Conservation (phyloP, 306 rosid species). For the Calophaca sinica region DNA sequence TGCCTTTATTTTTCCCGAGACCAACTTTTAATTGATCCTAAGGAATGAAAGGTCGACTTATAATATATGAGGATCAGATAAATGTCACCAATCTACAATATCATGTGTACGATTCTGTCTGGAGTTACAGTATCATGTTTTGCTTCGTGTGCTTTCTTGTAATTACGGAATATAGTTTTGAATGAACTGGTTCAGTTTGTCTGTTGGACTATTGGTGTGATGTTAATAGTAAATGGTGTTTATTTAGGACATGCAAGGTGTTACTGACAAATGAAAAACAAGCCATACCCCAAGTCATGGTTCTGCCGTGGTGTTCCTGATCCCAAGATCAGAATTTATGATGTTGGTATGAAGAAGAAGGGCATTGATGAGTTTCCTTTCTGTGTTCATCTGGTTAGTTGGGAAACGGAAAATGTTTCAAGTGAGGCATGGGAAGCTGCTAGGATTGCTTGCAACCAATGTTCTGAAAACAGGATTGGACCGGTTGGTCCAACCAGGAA, state of each 20-base stretch:
- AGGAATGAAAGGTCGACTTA: no score
- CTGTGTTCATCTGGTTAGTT: slow-evolving; percentile 86
- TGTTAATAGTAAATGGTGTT: slow-evolving; percentile 7
- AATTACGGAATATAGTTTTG: not conserved
- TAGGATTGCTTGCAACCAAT: slow-evolving; percentile 72
- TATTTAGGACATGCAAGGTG: slow-evolving; percentile 82
- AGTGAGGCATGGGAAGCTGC: slow-evolving; percentile 88
- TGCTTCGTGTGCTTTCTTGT: not conserved
- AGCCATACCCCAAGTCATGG: slow-evolving; percentile 87
- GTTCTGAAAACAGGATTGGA: no score
- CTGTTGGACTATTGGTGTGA: not conserved
- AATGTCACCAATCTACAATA: no score
- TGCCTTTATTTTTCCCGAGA: no score
- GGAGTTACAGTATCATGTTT: not conserved
- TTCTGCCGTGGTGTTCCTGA: slow-evolving; percentile 93
- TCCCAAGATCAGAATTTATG: slow-evolving; percentile 88
- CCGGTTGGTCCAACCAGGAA: no score
- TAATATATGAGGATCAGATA: no score
- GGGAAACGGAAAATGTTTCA: slow-evolving; percentile 92
- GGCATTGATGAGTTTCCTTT: slow-evolving; percentile 90
- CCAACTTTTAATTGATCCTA: no score
- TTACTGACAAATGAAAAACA: slow-evolving; percentile 81
- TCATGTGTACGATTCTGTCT: not conserved
- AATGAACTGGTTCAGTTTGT: not conserved
- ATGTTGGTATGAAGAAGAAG: slow-evolving; percentile 89